Evolutionary conservation across 148 eudicot genomes (phyloP), one percentile per base, ranked within the genome.

Genomic region (Spergularia marina): DNA sequence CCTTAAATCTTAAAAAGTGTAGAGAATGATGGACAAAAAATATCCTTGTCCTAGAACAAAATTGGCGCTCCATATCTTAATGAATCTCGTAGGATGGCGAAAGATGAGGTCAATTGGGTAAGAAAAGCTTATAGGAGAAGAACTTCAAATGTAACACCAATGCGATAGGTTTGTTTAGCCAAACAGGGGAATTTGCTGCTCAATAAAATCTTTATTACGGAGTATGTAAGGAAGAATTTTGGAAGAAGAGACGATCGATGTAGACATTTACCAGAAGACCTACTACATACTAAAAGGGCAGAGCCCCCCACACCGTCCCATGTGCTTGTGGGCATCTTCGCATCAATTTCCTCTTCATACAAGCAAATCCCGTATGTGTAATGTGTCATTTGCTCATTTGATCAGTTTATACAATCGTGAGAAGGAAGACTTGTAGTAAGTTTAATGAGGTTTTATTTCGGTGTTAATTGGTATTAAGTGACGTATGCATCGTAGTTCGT

Each of bases 251-350:
- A 70, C 70, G 79, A 77, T 77, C 70, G 79, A 77, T 77, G 74
- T 77, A 61, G 79, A 77, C 92, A 79, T 21, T 72, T 73, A 77
- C 74, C 74, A 52, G 79, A 70, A 53, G 78, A 52, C 66, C 79
- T 76, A 68, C 62, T 67, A 51, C 58, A 30, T 64, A 65, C 65
- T 25, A 63, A 51, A 51, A 53, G 79, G 63, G 72, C 14, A 30
- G 25, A 44, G 41, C 68, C 74, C 74, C 40, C 79, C 79, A 53
- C 68, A 61, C 68, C 74, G 62, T 77, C 79, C 79, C 79, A 77
- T 77, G 69, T 77, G 79, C 74, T 57, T 77, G 79, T 70, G 69
- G 61, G 69, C 69, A 70, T 70, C n/a, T 76, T 61, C 64, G 70
- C 74, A 49, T 77, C 79, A 52, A 58, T 36, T 57, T 14, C 23